Conservation (phyloP, 805 yeast genomes). For the Brettanomyces naardenensis region DNA sequence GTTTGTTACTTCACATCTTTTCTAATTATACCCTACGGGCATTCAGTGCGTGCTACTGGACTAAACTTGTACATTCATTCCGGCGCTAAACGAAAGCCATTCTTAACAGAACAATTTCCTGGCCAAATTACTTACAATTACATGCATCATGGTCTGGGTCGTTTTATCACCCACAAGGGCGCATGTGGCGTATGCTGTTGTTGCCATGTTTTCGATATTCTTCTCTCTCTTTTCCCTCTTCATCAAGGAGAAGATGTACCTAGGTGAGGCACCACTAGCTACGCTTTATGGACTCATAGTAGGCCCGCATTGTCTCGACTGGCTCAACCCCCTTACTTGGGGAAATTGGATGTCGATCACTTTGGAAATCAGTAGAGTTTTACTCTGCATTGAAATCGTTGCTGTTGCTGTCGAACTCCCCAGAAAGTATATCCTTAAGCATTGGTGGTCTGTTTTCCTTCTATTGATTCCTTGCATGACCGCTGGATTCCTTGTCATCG, state of each 20-base stretch:
- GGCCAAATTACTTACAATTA: not conserved
- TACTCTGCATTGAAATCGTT: conserved; percentile 62
- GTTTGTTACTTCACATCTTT: too few species aligned
- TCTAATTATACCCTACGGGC: too few species aligned
- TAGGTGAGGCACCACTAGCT: conserved; percentile 64
- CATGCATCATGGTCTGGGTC: conserved; percentile 23
- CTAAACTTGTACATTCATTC: too few species aligned
- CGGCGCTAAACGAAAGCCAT: too few species aligned
- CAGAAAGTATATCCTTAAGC: conserved; percentile 51
- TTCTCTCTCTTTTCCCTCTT: conserved; percentile 53
- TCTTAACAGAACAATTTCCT: too few species aligned
- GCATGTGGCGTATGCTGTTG: conserved; percentile 43
- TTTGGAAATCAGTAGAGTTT: conserved; percentile 52
- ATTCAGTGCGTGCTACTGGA: too few species aligned
- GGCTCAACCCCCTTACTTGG: conserved; percentile 53
- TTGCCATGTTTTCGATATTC: conserved; percentile 51
- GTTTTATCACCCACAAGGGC: conserved; percentile 25
- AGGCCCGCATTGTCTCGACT: conserved; percentile 50
- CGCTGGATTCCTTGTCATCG: conserved; percentile 59
- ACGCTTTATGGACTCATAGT: conserved; percentile 53
- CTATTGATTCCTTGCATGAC: conserved; percentile 65
- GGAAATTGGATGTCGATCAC: conserved; percentile 49
- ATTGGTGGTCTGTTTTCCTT: conserved; percentile 50
- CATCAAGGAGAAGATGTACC: conserved; percentile 49
- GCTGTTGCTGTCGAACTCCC: conserved; percentile 72